Evolutionary conservation across 202 grass and related monocot genomes (phyloP), one percentile per base, ranked within the genome.

Genomic region (Setaria viridis): DNA sequence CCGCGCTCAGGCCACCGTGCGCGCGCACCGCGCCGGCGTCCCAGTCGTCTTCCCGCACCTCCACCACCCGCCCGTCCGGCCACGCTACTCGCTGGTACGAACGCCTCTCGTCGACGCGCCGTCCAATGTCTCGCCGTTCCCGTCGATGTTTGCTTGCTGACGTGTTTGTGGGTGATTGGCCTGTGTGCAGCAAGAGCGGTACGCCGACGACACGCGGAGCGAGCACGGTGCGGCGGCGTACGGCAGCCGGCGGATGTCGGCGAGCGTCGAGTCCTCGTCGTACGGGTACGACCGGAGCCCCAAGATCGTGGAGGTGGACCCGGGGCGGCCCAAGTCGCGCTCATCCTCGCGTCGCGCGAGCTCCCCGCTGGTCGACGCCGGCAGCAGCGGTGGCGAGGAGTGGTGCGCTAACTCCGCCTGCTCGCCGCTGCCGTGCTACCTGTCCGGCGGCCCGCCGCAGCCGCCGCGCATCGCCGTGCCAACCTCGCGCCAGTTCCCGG

Each of bases 301-400:
- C 2, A 99, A 99, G 88, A 96, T 97, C 50, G 97, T 99, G 20
- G 97, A 97, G 79, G 90, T 99, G 47, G 97, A 99, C 78, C 91
- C 93, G 7, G 82, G 90, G 11, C 92, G 97, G 15, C 94, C 97
- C 57, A 96, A 85, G 79, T 94, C 93, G 72, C 85, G 93, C 1
- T 95, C 93, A 0, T 90, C 85, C 8, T 91, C 97, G 34, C 85
- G 97, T 4, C 87, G 94, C 43, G 87, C 88, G 11, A 91, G 89
- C 83, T 82, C 90, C 0, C 90, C 90, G 8, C 68, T 88, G 11
- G 67, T 78, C 13, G 92, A 96, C 82, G 74, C 82, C n/a, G 46
- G 59, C 49, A 56, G 78, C 55, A 30, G 80, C 11, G 32, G 45
- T 56, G 86, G 68, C 60, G 89, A 81, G 63, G 81, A 80, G 6